Conservation (phyloP, 1,139 yeast species). For the Yamadazyma jaroonii region DNA sequence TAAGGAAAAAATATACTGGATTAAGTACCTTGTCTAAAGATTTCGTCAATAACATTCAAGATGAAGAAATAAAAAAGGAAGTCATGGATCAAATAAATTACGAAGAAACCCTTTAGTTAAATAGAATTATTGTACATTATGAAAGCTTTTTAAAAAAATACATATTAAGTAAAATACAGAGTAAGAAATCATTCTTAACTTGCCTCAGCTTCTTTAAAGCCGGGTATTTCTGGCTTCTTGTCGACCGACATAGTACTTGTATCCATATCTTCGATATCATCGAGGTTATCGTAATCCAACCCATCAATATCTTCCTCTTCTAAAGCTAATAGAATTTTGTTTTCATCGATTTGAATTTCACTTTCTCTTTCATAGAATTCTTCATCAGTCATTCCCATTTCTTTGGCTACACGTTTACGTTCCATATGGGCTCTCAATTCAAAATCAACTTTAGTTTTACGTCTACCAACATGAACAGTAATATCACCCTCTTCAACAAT, state of each 20-base stretch:
- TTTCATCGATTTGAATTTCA: slow-evolving; percentile 8
- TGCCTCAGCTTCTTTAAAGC: not conserved
- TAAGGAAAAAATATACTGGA: slow-evolving; percentile 56
- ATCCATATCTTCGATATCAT: slow-evolving; percentile 7
- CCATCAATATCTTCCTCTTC: slow-evolving; percentile 12
- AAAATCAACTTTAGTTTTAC: slow-evolving; percentile 49
- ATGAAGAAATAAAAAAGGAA: slow-evolving; percentile 57
- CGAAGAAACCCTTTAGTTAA: slow-evolving; percentile 32
- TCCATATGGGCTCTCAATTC: slow-evolving; percentile 50
- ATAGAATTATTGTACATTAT: slow-evolving; percentile 2
- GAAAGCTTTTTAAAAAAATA: not conserved
- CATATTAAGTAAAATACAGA: not conserved
- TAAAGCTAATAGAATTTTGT: slow-evolving; percentile 13
- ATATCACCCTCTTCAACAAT: slow-evolving; percentile 45
- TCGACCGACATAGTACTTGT: not conserved
- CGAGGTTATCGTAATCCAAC: slow-evolving; percentile 5
- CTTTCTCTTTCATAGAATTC: slow-evolving; percentile 11
- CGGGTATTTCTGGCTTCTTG: not conserved
- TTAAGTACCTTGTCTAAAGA: slow-evolving; percentile 55
- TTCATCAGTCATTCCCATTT: slow-evolving; percentile 9
- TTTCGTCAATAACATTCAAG: slow-evolving; percentile 52
- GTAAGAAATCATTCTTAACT: not conserved
- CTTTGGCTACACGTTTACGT: slow-evolving; percentile 25
- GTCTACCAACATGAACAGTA: slow-evolving; percentile 47
- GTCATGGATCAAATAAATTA: slow-evolving; percentile 61